These are phyloP conservation scores for Flaveria linearis DNA, from an alignment of 129 eudicot genomes.

Conservation along the genomic window DNA sequence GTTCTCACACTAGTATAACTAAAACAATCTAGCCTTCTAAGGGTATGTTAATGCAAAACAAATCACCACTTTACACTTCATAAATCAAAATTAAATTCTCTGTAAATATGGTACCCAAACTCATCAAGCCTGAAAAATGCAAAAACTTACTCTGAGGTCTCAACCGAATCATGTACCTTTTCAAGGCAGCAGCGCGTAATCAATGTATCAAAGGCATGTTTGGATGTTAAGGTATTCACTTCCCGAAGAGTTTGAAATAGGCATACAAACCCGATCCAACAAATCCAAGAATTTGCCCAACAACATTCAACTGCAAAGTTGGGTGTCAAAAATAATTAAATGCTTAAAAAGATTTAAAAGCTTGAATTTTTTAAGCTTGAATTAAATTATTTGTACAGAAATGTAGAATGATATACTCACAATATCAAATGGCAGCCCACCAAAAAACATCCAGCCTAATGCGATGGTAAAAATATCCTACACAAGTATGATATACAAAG, in stretches of 20 bases:
- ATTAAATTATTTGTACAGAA: neutral
- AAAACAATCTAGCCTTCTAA: slow-evolving; percentile 11
- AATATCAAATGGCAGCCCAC: slow-evolving; percentile 93
- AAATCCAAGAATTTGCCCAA: slow-evolving; percentile 84
- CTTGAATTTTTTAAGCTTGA: neutral
- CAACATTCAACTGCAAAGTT: slow-evolving; percentile 71
- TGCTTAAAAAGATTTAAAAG: neutral
- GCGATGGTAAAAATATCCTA: slow-evolving; percentile 84
- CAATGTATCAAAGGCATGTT: neutral
- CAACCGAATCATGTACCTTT: slow-evolving; percentile 16
- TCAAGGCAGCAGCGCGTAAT: slow-evolving; percentile 25
- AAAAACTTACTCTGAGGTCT: slow-evolving; percentile 9
- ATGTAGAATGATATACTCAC: slow-evolving; percentile 43
- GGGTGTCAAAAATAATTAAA: slow-evolving; percentile 1
- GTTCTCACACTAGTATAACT: neutral
- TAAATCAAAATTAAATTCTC: slow-evolving; percentile 10
- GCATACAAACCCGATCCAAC: slow-evolving; percentile 92
- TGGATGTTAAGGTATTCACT: slow-evolving; percentile 28
- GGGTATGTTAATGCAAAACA: slow-evolving; percentile 1
- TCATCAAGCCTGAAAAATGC: slow-evolving; percentile 26
- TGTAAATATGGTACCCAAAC: slow-evolving; percentile 2
- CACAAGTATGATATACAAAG: neutral
- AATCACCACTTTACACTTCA: slow-evolving; percentile 28
- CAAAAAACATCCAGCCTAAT: slow-evolving; percentile 87
- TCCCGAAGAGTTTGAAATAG: slow-evolving; percentile 72